Evolutionary conservation across 257 asterid species (phyloP).

Genomic region (Rubia yunnanensis): DNA sequence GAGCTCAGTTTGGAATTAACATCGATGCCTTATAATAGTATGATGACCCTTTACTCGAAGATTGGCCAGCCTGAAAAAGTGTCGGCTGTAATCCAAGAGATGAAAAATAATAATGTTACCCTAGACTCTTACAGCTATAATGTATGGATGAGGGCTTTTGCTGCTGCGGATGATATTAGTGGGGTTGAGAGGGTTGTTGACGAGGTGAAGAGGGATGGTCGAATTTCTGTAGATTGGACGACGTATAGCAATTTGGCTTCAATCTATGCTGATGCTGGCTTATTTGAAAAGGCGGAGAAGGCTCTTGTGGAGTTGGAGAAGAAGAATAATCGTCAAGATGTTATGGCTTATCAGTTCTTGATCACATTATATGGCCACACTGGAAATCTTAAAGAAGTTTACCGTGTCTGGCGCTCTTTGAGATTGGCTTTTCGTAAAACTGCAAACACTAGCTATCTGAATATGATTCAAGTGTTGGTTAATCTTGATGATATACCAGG

Average conservation of each 20-base stretch:
- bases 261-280: constrained; percentile 68
- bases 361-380: constrained; percentile 80
- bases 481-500: constrained; percentile 80
- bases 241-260: constrained; percentile 93
- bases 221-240: constrained; percentile 84
- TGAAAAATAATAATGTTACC: constrained; percentile 61
- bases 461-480: constrained; percentile 79
- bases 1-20: constrained; percentile 65
- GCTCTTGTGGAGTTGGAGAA: constrained; percentile 85
- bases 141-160: constrained; percentile 95
- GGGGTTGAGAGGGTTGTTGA: constrained; percentile 88
- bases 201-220: constrained; percentile 93
- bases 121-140: constrained; percentile 70
- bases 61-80: constrained; percentile 42
- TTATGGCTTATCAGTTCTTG: constrained; percentile 67
- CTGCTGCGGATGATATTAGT: constrained; percentile 55
- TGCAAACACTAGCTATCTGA: constrained; percentile 71
- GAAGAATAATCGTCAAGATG: constrained; percentile 42
- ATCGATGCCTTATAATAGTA: constrained; percentile 82
- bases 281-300: constrained; percentile 61
- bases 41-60: constrained; percentile 72
- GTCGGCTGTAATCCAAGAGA: constrained; percentile 72
- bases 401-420: constrained; percentile 88
- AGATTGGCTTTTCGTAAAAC: constrained; percentile 79
- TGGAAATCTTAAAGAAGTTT: constrained; percentile 69